Conservation (phyloP, 129 eudicot genomes). For the Flaveria linearis region DNA sequence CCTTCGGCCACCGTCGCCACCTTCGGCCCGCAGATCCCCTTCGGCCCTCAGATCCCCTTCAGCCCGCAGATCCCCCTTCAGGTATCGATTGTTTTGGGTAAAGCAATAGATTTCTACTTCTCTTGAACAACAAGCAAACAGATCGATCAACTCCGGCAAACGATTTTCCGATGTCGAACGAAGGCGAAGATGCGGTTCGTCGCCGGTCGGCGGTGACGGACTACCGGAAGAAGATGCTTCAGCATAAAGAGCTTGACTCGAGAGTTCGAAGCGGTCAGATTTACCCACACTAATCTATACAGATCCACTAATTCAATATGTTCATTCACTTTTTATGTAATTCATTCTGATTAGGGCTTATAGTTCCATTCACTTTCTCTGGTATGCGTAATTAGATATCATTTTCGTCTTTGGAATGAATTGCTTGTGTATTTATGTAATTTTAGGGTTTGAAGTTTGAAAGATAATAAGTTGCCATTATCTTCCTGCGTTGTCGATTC, state of each 20-base stretch:
- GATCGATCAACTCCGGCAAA: conserved; percentile 23
- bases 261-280: conserved; percentile 72
- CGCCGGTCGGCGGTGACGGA: conserved; percentile 73
- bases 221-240: conserved; percentile 81
- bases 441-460: too few relatives aligned
- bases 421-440: too few relatives aligned
- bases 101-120: conserved; percentile 6
- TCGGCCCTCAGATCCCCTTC: too few relatives aligned
- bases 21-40: too few relatives aligned
- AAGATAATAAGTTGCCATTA: not conserved
- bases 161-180: conserved; percentile 55
- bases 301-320: conserved; percentile 33
- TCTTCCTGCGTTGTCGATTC: conserved; percentile 30
- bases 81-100: too few relatives aligned
- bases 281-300: conserved; percentile 2
- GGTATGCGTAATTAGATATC: too few relatives aligned
- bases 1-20: too few relatives aligned
- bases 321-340: not conserved
- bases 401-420: too few relatives aligned
- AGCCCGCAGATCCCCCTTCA: too few relatives aligned
- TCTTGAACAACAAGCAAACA: conserved; percentile 35
- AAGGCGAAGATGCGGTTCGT: conserved; percentile 77
- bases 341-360: conserved; percentile 13
- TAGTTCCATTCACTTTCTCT: too few relatives aligned
- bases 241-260: conserved; percentile 86